Conservation (phyloP, 108 stramenopile genomes). For the Aurantiochytrium sp. region DNA sequence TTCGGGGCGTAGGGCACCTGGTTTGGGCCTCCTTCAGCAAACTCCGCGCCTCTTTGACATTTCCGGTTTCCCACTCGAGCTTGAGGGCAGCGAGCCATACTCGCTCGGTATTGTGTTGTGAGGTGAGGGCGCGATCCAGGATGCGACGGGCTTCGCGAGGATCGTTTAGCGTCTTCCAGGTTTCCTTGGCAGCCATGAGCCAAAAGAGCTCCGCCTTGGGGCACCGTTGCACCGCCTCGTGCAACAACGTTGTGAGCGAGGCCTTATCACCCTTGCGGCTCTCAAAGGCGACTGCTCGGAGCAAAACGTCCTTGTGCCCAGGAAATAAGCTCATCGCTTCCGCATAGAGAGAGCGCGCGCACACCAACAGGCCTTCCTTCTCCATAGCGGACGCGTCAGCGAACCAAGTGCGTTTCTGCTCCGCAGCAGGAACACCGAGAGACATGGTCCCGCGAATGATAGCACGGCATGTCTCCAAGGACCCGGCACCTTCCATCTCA, state of each 20-base stretch:
- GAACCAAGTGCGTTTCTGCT: conserved; percentile 82
- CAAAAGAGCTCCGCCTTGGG: conserved; percentile 87
- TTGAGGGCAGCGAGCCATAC: conserved; percentile 94
- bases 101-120: conserved; percentile 84
- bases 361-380: conserved; percentile 59
- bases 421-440: conserved; percentile 82
- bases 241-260: conserved; percentile 66
- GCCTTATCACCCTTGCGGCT: conserved; percentile 65
- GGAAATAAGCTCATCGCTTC: conserved; percentile 68
- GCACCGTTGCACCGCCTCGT: conserved; percentile 57
- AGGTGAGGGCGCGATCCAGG: conserved; percentile 79
- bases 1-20: conserved; percentile 66
- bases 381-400: conserved; percentile 81
- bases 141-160: conserved; percentile 78
- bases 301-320: conserved; percentile 72
- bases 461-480: conserved; percentile 74
- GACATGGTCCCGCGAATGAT: conserved; percentile 73
- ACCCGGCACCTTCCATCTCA: conserved; percentile 45
- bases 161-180: conserved; percentile 71
- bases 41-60: conserved; percentile 72
- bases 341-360: conserved; percentile 75
- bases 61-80: conserved; percentile 92
- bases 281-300: conserved; percentile 83
- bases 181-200: conserved; percentile 91
- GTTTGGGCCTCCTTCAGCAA: conserved; percentile 74